These are phyloP conservation scores for Pelargonium citronellum DNA, from an alignment of 441 rosid species.

Conservation along the genomic window DNA sequence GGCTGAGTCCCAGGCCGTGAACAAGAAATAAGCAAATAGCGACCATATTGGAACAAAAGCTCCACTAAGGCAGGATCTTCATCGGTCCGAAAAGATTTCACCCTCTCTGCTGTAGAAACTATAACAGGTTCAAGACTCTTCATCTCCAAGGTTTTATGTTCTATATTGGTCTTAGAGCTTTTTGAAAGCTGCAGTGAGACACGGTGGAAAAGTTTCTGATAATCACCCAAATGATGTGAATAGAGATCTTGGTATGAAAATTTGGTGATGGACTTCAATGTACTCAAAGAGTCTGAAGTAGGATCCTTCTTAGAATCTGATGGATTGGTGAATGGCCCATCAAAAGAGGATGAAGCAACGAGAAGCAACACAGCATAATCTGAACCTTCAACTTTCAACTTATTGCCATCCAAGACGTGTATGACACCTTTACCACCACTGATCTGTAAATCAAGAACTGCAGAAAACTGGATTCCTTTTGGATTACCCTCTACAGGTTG, in stretches of 20 bases:
- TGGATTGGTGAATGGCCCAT: slow-evolving; percentile 66
- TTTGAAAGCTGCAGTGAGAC: slow-evolving; percentile 61
- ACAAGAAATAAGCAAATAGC: slow-evolving; percentile 80
- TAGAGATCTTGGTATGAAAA: slow-evolving; percentile 59
- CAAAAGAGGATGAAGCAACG: slow-evolving; percentile 81
- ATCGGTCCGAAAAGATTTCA: slow-evolving; percentile 61
- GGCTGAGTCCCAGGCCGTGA: slow-evolving; percentile 90
- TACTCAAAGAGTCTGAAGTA: slow-evolving; percentile 39
- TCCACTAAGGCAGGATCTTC: slow-evolving; percentile 86
- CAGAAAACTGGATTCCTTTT: slow-evolving; percentile 64
- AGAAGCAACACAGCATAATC: slow-evolving; percentile 72
- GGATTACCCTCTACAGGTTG: slow-evolving; percentile 49
- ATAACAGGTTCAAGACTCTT: slow-evolving; percentile 21
- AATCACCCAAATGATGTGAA: slow-evolving; percentile 58
- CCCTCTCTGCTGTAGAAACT: slow-evolving; percentile 69
- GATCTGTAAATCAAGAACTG: slow-evolving; percentile 57
- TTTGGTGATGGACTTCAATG: slow-evolving; percentile 39
- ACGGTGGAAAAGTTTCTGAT: slow-evolving; percentile 68
- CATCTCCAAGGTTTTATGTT: slow-evolving; percentile 19
- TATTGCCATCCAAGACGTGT: slow-evolving; percentile 45
- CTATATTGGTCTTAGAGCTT: slow-evolving; percentile 27
- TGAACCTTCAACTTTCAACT: slow-evolving; percentile 54
- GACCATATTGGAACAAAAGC: slow-evolving; percentile 83
- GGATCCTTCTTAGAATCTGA: slow-evolving; percentile 62
- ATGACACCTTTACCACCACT: slow-evolving; percentile 40